These are phyloP conservation scores for Aspergillus ochraceoroseus DNA, from an alignment of 2,329 filamentous ascomycete species.

Conservation along the genomic window DNA sequence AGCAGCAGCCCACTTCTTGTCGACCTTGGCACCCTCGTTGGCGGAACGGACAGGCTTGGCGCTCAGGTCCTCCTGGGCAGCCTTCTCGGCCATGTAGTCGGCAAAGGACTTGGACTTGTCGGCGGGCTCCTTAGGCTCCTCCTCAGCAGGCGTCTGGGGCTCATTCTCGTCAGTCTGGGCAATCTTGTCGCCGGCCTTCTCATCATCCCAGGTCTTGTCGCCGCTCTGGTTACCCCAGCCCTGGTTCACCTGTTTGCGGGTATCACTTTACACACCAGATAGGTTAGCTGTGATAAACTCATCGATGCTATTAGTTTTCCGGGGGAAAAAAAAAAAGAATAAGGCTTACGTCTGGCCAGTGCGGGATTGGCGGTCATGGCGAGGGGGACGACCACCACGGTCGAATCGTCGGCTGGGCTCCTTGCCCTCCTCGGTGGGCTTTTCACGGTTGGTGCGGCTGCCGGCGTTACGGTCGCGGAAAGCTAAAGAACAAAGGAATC, in stretches of 20 bases:
- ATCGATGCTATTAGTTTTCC: neutral
- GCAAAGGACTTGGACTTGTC: conserved; percentile 87
- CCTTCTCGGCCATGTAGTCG: conserved; percentile 76
- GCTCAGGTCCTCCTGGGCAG: conserved; percentile 63
- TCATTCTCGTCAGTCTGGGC: conserved; percentile 81
- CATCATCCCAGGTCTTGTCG: conserved; percentile 79
- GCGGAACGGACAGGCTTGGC: conserved; percentile 72
- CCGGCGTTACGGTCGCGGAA: conserved; percentile 86
- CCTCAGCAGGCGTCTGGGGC: conserved; percentile 49
- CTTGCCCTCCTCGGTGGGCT: conserved; percentile 66
- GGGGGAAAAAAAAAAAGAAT: neutral
- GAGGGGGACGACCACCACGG: conserved; percentile 49
- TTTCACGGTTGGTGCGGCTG: conserved; percentile 73
- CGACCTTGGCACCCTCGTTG: conserved; percentile 81
- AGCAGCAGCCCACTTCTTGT: conserved; percentile 90
- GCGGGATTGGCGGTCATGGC: conserved; percentile 61
- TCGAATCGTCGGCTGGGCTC: conserved; percentile 47
- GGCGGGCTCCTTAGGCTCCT: conserved; percentile 57
- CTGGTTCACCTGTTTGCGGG: conserved; percentile 59
- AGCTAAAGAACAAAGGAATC: conserved; percentile 50
- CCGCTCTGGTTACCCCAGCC: conserved; percentile 84
- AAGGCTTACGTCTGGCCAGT: conserved; percentile 54
- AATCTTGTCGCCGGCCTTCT: conserved; percentile 84
- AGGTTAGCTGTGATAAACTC: conserved; percentile 5
- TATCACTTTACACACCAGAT: conserved; percentile 34